Evolutionary conservation across 768 basidiomycete genomes (phyloP), one percentile per base, ranked within the genome.

Genomic region (Clitopilus passeckerianus): DNA sequence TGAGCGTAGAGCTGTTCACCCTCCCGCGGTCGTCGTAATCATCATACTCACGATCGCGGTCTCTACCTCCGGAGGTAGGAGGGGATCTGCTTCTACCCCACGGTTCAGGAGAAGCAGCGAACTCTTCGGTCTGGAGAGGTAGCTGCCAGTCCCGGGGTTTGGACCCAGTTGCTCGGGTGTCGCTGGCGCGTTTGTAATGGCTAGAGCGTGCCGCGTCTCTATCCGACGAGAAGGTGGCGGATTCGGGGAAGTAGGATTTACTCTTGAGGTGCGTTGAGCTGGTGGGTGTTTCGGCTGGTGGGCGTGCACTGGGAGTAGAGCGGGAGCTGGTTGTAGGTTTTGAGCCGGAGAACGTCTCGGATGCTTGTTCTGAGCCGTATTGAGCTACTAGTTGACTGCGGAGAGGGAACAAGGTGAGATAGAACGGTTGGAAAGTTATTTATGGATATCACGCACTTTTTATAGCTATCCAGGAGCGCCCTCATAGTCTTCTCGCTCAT

Each of bases 381-480:
- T 85, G 83, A 61, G 85, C 85, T 1, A 86, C 86, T 27, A 89
- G 76, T 76, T 86, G 84, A 61, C 86, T 87, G 65, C 6, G 53
- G 43, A 56, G 56, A 63, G 15, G 23, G 34, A 54, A 12, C 56
- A 60, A 55, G 58, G 14, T n/a, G 58, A 30, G 44, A 10, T 33
- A 23, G 27, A 54, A 33, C 55, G 24, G 60, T 56, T 20, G 20
- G 46, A 18, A 30, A 14, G 52, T 6, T 53, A 24, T 34, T 55
- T 33, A 61, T 30, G 43, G 35, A 34, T 6, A 55, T 52, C 52
- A 75, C 79, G 33, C 57, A 90, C 90, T 77, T 85, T 9, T 89
- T 89, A 68, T 91, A 93, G 59, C 85, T 85, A 59, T 93, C 91
- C 87, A 93, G 87, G 68, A 94, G 89, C 20, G 87, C 81, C 0